Conservation (phyloP, 1,284 basidiomycete species). For the Bjerkandera adusta region DNA sequence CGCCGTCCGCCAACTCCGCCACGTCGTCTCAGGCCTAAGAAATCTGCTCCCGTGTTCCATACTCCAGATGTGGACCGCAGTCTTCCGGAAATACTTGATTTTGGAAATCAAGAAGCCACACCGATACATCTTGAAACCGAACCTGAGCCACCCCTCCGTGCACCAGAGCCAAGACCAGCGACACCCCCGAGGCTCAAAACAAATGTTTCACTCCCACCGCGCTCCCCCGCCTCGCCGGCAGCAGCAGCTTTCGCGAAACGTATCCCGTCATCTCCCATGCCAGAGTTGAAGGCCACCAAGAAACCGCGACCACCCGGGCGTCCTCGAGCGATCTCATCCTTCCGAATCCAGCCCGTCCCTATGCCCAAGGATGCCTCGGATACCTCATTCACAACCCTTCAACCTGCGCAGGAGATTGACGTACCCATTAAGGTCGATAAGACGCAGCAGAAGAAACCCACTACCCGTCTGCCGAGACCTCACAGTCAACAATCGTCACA, state of each 20-base stretch:
- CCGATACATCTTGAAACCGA: not conserved
- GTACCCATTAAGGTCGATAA: not conserved
- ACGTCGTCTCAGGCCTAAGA: not conserved
- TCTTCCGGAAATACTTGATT: slow-evolving; percentile 14
- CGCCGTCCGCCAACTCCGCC: slow-evolving; percentile 8
- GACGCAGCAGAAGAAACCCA: not conserved
- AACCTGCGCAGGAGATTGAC: too few species aligned
- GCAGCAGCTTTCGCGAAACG: slow-evolving; percentile 52
- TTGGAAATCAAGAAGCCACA: slow-evolving; percentile 2
- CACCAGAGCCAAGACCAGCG: too few species aligned
- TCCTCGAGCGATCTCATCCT: slow-evolving; percentile 13
- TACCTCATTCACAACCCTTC: not conserved
- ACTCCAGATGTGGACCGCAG: slow-evolving; percentile 10
- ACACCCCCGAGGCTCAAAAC: too few species aligned
- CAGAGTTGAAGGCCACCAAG: slow-evolving; percentile 49
- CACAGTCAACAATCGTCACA: not conserved
- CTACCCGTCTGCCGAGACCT: not conserved
- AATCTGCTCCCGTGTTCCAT: not conserved
- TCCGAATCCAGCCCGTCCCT: slow-evolving; percentile 3
- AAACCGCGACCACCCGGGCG: slow-evolving; percentile 54
- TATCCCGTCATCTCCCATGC: slow-evolving; percentile 61
- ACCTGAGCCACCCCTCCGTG: slow-evolving; percentile 4
- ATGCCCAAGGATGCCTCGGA: not conserved
- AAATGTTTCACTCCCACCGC: too few species aligned
- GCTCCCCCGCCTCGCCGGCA: slow-evolving; percentile 8